These are phyloP conservation scores for Silene latifolia DNA, from an alignment of 148 eudicot species.

Conservation along the genomic window DNA sequence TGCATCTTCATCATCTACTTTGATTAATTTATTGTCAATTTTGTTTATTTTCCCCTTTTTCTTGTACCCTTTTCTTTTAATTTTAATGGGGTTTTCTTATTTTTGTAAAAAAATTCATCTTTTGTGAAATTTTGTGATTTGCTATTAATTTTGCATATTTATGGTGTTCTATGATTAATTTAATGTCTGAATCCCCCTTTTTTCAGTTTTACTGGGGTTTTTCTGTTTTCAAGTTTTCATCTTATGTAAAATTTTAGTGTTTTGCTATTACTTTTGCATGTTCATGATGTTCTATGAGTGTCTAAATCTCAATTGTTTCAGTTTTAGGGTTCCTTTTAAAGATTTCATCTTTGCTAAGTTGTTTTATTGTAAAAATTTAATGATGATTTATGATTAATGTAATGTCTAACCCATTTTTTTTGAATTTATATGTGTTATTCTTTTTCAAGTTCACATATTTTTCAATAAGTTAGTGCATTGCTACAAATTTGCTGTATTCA, in stretches of 20 bases:
- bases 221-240: not conserved
- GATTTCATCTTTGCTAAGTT: not conserved
- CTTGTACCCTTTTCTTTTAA: not conserved
- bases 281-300: not conserved
- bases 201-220: no score
- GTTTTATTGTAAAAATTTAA: no score
- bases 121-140: not conserved
- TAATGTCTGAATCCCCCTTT: no score
- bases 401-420: no score
- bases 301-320: no score
- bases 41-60: no score
- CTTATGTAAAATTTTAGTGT: not conserved
- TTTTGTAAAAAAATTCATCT: not conserved
- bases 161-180: not conserved
- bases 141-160: not conserved
- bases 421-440: no score
- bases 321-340: not conserved
- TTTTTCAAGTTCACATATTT: no score
- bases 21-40: no score
- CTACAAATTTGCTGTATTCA: not conserved
- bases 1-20: no score
- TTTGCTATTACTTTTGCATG: not conserved
- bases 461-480: not conserved
- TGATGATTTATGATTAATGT: no score
- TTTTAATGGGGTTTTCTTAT: not conserved